phyloP scores from a whole-genome alignment of 805 yeast species.

The Pichia sporocuriosa region DNA sequence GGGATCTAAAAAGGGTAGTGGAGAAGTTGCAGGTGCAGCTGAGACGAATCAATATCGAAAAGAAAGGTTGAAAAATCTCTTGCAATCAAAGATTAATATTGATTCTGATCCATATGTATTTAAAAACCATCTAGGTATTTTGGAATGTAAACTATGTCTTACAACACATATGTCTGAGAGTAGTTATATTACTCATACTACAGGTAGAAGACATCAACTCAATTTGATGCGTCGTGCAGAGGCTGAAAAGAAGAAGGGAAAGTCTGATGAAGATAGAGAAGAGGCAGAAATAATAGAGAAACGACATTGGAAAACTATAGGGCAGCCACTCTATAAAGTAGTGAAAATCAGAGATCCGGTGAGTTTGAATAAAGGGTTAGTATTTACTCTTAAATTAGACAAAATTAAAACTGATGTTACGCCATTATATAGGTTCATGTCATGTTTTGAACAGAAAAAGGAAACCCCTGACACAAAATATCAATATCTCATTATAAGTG shows the following conservation, averaged over 20 bases:
- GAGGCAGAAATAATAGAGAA: constrained; percentile 22
- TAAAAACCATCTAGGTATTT: constrained; percentile 72
- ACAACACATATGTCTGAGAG: constrained; percentile 78
- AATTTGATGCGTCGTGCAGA: constrained; percentile 61
- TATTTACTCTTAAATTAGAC: constrained; percentile 54
- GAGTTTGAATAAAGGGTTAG: constrained; percentile 54
- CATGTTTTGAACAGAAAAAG: constrained; percentile 59
- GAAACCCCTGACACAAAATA: constrained; percentile 39
- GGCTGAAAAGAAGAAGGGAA: constrained; percentile 23
- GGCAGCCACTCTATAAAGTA: constrained; percentile 65
- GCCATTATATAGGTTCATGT: constrained; percentile 72
- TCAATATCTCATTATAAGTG: constrained; percentile 76
- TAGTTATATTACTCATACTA: constrained; percentile 76
- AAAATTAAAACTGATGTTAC: constrained; percentile 36
- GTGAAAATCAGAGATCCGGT: constrained; percentile 61
- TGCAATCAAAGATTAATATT: constrained; percentile 42
- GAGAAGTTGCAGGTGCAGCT: constrained; percentile 75
- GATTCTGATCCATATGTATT: constrained; percentile 78
- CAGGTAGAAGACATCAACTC: constrained; percentile 76
- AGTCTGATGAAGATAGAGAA: constrained; percentile 12
- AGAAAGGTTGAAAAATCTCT: constrained; percentile 59
- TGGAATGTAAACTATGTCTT: constrained; percentile 79
- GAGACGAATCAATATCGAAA: constrained; percentile 65
- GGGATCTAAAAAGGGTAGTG: constrained; percentile 86
- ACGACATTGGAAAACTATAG: constrained; percentile 51